Percentiles rank a stretch among this genome's conserved stretches.
Conservation (phyloP, 805 yeast genomes). For the Huiozyma naganishii region DNA sequence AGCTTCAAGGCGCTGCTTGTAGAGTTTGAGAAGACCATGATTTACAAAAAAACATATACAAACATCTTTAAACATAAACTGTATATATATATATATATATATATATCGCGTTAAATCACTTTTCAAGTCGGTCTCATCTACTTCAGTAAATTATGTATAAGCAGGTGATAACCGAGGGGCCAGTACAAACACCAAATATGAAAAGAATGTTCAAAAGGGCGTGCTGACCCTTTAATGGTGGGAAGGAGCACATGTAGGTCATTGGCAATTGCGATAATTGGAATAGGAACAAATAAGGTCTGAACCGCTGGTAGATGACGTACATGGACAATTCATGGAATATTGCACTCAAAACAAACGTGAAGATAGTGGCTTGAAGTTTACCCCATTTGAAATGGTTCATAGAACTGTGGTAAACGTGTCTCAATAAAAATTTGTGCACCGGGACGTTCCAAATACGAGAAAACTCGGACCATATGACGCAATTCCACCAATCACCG, state of each 20-base stretch:
- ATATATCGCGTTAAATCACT: too few species aligned
- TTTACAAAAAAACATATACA: too few species aligned
- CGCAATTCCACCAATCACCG: constrained; percentile 96
- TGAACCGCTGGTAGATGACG: constrained; percentile 63
- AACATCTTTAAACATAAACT: too few species aligned
- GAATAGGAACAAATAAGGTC: constrained; percentile 69
- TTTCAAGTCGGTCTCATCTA: too few species aligned
- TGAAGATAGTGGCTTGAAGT: constrained; percentile 58
- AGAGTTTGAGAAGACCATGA: too few species aligned
- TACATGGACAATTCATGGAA: constrained; percentile 92
- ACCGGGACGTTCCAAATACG: constrained; percentile 94
- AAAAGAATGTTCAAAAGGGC: constrained; percentile 71
- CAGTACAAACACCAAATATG: constrained; percentile 86
- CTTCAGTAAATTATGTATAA: constrained; percentile 62
- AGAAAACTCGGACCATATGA: constrained; percentile 87
- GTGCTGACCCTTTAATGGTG: constrained; percentile 42
- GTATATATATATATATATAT: too few species aligned
- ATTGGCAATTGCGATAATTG: constrained; percentile 88
- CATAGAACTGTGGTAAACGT: constrained; percentile 86
- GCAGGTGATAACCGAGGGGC: constrained; percentile 83
- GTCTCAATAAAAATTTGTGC: constrained; percentile 78
- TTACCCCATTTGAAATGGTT: constrained; percentile 61
- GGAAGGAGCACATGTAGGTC: constrained; percentile 50
- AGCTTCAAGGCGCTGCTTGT: too few species aligned
- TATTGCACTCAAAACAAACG: constrained; percentile 68